Evolutionary conservation across 1,284 basidiomycete species (phyloP), one percentile per base, ranked within the genome.

Genomic region (Pterulicium gracile): DNA sequence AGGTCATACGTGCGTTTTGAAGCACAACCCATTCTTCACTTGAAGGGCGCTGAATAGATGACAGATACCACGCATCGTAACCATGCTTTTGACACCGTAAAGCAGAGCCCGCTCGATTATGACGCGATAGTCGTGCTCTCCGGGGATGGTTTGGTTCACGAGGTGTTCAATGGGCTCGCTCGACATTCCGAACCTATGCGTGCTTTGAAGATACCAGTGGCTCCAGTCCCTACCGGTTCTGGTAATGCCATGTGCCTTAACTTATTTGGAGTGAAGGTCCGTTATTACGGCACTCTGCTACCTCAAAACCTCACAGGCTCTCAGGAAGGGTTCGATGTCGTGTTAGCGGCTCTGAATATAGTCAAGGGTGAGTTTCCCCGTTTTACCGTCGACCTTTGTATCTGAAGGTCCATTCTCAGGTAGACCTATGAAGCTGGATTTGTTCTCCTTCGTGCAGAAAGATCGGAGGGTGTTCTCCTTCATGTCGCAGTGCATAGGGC

Each of bases 141-240:
- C 0, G 94, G 94, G 0, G 94, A 98, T 59, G 94, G 94, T 3
- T 71, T 92, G 36, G 59, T 93, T 4, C 89, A 94, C 58, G 94
- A 98, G 63, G 71, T 95, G n/a, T 59, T 96, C 57, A 98, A 98
- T 58, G 96, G 94, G 2, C 79, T 97, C 43, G 85, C 88, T 1
- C 66, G 75, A 92, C 46, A 32, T 10, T 7, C 59, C 69, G 5
- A 75, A 88, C 84, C 88, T 0, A 62, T 66, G 15, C 70, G 70
- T 41, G 93, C 91, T 0, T 76, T 98, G 42, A 61, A 65, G 35
- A 80, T 82, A 36, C 90, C 93, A 0, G 65, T 98, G 19, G 81
- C 80, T 1, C 90, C 89, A 1, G 83, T 98, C 52, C 92, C 96
- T 1, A 83, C 88, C 7, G 95, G 94, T 36, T 83, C 81, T 24